phyloP scores from a whole-genome alignment of 2,329 filamentous ascomycete genomes.

The Aspergillus sp. region DNA sequence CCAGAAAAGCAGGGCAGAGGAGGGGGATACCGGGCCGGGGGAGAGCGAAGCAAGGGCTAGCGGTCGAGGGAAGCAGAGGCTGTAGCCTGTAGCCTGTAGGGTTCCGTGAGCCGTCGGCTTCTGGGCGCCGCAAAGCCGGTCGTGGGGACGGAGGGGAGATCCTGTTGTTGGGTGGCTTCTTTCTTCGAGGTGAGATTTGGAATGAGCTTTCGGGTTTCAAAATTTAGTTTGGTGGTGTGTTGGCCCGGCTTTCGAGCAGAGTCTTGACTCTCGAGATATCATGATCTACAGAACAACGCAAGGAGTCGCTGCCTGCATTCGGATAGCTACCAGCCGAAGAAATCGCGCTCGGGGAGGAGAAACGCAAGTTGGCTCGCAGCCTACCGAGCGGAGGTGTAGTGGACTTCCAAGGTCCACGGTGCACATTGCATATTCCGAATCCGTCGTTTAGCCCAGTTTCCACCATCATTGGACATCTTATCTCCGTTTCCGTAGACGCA shows the following conservation, averaged over 20 bases:
- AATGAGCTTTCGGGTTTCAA: not conserved
- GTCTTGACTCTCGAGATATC: not conserved
- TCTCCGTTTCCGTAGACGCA: not conserved
- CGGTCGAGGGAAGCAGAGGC: not conserved
- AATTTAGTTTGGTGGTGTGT: not conserved
- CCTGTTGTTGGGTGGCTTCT: not conserved
- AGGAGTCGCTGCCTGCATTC: not conserved
- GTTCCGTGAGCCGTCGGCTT: not conserved
- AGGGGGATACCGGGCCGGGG: too few relatives aligned
- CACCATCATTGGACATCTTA: not conserved
- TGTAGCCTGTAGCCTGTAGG: not conserved
- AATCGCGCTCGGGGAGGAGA: not conserved
- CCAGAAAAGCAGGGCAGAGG: not conserved
- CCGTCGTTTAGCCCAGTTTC: not conserved
- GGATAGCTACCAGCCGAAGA: not conserved
- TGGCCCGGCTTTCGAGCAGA: not conserved
- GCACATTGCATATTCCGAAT: not conserved
- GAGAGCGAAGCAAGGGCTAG: not conserved
- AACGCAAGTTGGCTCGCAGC: not conserved
- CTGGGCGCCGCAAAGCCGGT: not conserved
- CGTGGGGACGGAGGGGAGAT: not conserved
- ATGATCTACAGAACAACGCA: not conserved
- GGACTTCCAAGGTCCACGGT: not conserved
- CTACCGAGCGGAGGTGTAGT: not conserved
- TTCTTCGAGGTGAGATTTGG: not conserved